Evolutionary conservation across 139 green algal genomes (phyloP), one percentile per base, ranked within the genome.

Genomic region (Haematococcus lacustris): DNA sequence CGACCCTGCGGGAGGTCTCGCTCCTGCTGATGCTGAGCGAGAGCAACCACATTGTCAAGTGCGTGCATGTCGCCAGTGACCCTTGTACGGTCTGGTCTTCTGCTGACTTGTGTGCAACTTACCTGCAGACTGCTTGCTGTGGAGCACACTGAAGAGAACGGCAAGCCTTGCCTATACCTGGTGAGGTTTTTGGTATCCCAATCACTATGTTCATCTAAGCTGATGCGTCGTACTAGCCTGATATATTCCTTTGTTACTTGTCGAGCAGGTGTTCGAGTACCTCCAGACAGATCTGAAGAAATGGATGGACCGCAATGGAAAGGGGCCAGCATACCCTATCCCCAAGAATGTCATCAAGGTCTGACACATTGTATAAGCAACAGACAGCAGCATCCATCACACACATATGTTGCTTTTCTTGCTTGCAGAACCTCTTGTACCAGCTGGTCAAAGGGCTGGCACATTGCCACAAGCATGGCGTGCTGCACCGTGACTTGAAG

Each of bases 401-500:
- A 9, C 57, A 64, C 57, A 13, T 64, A 26, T 40, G 3, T 68
- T 68, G 61, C 61, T 64, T 21, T 26, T 64, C n/a, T 64, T 30
- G 33, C 6, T 17, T 38, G 33, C 70, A 98, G 93, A 92, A 84
- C 74, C 92, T 98, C 78, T 87, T 98, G 82, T 98, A 98, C 82
- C 95, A 99, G 80, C 88, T 99, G 71, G 84, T 96, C 50, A 92
- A 94, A 71, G 95, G 95, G 34, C 82, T 96, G 25, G 90, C 93
- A 2, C 91, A 98, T 83, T 96, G 93, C 78, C 96, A 99, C 82
- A 90, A 90, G 78, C 94, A 98, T 77, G 92, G 91, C 35, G 88
- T 98, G 3, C 92, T 99, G 88, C 96, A 99, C 83, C 85, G 95
- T 30, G 95, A 99, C 77, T 81, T 99, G 3, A 99, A 98, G 83